Percentiles rank a stretch among this genome's conserved stretches.
Evolutionary conservation across 768 basidiomycete genomes (phyloP).

Genomic region (Rhodotorula toruloides): DNA sequence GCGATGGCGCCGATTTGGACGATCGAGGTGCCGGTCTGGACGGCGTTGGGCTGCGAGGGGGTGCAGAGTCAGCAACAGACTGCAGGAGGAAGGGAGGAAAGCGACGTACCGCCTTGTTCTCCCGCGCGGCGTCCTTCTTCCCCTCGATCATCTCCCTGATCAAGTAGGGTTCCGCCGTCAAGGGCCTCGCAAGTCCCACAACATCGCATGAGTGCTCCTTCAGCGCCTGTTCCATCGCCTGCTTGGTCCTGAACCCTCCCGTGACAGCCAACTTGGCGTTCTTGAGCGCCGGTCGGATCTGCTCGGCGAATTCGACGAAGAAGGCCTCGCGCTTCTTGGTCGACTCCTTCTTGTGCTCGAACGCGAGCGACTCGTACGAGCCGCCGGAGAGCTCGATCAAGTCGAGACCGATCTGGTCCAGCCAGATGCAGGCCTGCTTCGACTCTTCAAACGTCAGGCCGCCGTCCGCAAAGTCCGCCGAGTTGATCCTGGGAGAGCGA

Average conservation of each 20-base stretch:
- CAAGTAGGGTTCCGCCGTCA: constrained; percentile 45
- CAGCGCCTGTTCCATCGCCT: constrained; percentile 44
- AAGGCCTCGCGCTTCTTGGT: constrained; percentile 43
- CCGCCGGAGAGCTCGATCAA: constrained; percentile 52
- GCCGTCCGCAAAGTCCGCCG: constrained; percentile 33
- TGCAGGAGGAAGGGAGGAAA: constrained; percentile 22
- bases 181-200: constrained; percentile 45
- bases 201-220: constrained; percentile 29
- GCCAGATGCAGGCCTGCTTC: constrained; percentile 43
- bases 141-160: constrained; percentile 42
- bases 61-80: not conserved
- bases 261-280: constrained; percentile 43
- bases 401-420: constrained; percentile 49
- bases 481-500: constrained; percentile 17
- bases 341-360: constrained; percentile 43
- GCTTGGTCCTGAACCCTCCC: constrained; percentile 44
- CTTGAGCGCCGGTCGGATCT: constrained; percentile 41
- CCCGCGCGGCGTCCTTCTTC: constrained; percentile 37
- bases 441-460: constrained; percentile 48
- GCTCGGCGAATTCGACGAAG: constrained; percentile 42
- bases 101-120: constrained; percentile 35
- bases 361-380: constrained; percentile 40
- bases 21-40: constrained; percentile 36
- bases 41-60: not conserved
- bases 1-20: constrained; percentile 36